A percentile compares a stretch with the other conserved stretches of the same genome.
Evolutionary conservation across 306 rosid genomes (phyloP).

Genomic region (Quercus ilex): DNA sequence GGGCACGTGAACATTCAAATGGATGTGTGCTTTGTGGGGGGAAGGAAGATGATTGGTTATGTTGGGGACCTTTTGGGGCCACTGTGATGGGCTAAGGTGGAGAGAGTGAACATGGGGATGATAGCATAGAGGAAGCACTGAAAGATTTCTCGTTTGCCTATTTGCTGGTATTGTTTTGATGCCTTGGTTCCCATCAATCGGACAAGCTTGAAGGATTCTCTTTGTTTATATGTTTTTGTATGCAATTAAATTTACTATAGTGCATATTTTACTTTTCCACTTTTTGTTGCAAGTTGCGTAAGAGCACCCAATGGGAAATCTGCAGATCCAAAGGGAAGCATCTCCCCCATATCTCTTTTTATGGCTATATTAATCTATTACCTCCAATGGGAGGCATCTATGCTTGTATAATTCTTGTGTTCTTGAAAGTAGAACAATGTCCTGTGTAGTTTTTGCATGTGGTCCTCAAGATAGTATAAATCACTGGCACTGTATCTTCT

Average conservation of each 20-base stretch:
- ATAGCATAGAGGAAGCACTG: conserved; percentile 32
- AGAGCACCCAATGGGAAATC: conserved; percentile 26
- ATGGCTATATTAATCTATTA: conserved; percentile 21
- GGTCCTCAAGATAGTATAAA: background rate
- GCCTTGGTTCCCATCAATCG: conserved; percentile 46
- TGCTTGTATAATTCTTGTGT: background rate
- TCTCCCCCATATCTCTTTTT: conserved; percentile 17
- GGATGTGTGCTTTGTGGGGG: conserved; percentile 42
- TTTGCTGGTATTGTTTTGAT: conserved; percentile 24
- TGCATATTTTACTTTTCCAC: conserved; percentile 11
- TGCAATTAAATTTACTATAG: conserved; percentile 14
- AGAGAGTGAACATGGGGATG: conserved; percentile 29
- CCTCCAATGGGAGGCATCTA: conserved; percentile 11
- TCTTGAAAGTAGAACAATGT: background rate
- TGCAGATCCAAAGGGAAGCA: conserved; percentile 31
- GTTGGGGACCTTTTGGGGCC: conserved; percentile 49
- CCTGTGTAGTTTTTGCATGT: background rate
- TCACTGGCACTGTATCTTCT: background rate
- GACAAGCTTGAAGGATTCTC: conserved; percentile 49
- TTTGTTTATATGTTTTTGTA: conserved; percentile 19
- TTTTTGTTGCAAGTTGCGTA: conserved; percentile 34
- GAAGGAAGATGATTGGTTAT: conserved; percentile 38
- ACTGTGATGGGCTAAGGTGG: conserved; percentile 36
- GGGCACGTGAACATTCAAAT: conserved; percentile 69
- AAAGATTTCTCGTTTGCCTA: conserved; percentile 30